A percentile compares a stretch with the other conserved stretches of the same genome.
Evolutionary conservation across 129 eudicot species (phyloP).

Genomic region (Arctium lappa): DNA sequence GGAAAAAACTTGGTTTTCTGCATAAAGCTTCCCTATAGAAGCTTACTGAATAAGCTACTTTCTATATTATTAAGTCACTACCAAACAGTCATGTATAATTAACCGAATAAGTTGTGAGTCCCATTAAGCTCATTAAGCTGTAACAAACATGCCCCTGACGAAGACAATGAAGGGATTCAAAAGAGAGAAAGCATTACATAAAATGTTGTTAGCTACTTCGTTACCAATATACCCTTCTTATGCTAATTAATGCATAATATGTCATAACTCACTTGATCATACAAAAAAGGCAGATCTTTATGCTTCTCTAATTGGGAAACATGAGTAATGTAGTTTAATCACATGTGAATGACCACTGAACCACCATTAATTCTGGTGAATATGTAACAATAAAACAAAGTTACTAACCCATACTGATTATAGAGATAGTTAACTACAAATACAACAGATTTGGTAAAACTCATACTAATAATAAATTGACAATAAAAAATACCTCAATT

Average conservation of each 20-base stretch:
- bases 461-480: neutral
- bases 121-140: too few relatives aligned
- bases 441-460: neutral
- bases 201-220: slow-evolving; percentile 1
- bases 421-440: neutral
- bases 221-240: neutral
- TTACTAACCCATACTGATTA: neutral
- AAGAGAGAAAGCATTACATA: slow-evolving; percentile 6
- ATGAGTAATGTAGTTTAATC: slow-evolving; percentile 1
- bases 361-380: neutral
- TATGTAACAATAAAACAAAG: neutral
- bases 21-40: too few relatives aligned
- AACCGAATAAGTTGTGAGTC: too few relatives aligned
- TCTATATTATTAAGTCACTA: too few relatives aligned
- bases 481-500: slow-evolving; percentile 5
- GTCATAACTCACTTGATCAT: slow-evolving; percentile 7
- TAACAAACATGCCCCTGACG: too few relatives aligned
- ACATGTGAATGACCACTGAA: neutral
- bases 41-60: too few relatives aligned
- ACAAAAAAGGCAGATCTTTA: neutral
- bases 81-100: too few relatives aligned
- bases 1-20: too few relatives aligned
- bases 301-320: neutral
- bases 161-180: neutral
- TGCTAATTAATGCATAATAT: neutral